A percentile compares a stretch with the other conserved stretches of the same genome.
phyloP scores from a whole-genome alignment of 2,329 filamentous ascomycete species.

The Periconia sp. region DNA sequence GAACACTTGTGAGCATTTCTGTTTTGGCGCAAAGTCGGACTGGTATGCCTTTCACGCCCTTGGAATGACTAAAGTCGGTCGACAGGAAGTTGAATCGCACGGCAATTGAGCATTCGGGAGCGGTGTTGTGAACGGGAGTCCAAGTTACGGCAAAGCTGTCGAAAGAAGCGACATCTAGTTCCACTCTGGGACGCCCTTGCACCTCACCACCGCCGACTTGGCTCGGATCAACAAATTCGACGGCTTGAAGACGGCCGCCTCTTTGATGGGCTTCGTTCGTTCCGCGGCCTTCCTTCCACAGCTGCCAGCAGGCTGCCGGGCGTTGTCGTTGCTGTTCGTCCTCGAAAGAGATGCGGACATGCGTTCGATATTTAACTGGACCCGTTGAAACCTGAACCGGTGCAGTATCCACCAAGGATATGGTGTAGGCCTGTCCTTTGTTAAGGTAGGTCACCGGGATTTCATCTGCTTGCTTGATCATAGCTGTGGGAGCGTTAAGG shows the following conservation, averaged over 20 bases:
- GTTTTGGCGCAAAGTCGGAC: conserved; percentile 94
- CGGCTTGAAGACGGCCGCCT: conserved; percentile 89
- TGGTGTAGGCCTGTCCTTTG: conserved; percentile 92
- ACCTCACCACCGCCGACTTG: conserved; percentile 61
- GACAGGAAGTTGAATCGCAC: conserved; percentile 98
- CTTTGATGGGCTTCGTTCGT: conserved; percentile 93
- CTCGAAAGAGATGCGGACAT: conserved; percentile 94
- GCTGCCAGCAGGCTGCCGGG: conserved; percentile 82
- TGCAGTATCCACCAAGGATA: conserved; percentile 81
- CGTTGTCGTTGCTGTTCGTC: conserved; percentile 90
- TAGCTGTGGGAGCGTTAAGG: conserved; percentile 91
- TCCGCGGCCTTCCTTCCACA: conserved; percentile 97
- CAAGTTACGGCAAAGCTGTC: conserved; percentile 93
- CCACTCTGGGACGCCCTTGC: conserved; percentile 53
- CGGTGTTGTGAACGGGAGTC: conserved; percentile 71
- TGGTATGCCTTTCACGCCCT: conserved; percentile 96
- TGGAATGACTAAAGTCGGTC: conserved; percentile 98
- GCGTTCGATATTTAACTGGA: conserved; percentile 81
- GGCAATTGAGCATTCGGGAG: conserved; percentile 80
- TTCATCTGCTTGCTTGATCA: conserved; percentile 88
- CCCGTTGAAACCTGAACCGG: conserved; percentile 61
- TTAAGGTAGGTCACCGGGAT: conserved; percentile 98
- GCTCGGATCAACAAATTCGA: conserved; percentile 82
- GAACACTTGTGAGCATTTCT: conserved; percentile 64
- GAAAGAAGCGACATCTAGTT: conserved; percentile 72